These are phyloP conservation scores for Myxozyma mucilagina DNA, from an alignment of 805 yeast genomes.

Conservation along the genomic window DNA sequence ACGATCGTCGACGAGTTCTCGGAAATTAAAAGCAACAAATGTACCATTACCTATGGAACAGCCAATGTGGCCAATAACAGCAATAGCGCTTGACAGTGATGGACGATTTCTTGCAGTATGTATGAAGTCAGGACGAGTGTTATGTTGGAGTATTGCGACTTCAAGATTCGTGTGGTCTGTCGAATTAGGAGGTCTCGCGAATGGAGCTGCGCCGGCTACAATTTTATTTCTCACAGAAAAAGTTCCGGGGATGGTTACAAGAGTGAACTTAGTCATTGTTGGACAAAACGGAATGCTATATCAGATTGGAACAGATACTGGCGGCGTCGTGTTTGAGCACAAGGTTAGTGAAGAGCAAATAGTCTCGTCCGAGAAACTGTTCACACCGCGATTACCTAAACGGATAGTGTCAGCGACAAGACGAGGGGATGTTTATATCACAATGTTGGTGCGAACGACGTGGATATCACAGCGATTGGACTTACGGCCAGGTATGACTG, in stretches of 20 bases:
- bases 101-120: constrained; percentile 27
- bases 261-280: constrained; percentile 32
- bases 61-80: constrained; percentile 36
- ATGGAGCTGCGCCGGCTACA: constrained; percentile 22
- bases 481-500: constrained; percentile 15
- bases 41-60: constrained; percentile 33
- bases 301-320: constrained; percentile 24
- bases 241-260: constrained; percentile 26
- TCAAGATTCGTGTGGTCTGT: constrained; percentile 31
- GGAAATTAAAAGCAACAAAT: constrained; percentile 25
- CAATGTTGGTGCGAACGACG: constrained; percentile 26
- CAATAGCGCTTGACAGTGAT: constrained; percentile 28
- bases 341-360: constrained; percentile 37
- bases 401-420: constrained; percentile 51
- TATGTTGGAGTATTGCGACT: constrained; percentile 28
- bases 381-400: constrained; percentile 75
- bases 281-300: constrained; percentile 28
- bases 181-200: constrained; percentile 15
- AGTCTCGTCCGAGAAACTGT: constrained; percentile 55
- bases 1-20: constrained; percentile 1
- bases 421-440: constrained; percentile 22
- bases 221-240: constrained; percentile 25
- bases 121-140: constrained; percentile 16
- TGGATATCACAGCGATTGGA: constrained; percentile 30
- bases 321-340: constrained; percentile 36